Base-by-base conservation (phyloP, 1,284 basidiomycete species). In the Fomes fomentarius region DNA sequence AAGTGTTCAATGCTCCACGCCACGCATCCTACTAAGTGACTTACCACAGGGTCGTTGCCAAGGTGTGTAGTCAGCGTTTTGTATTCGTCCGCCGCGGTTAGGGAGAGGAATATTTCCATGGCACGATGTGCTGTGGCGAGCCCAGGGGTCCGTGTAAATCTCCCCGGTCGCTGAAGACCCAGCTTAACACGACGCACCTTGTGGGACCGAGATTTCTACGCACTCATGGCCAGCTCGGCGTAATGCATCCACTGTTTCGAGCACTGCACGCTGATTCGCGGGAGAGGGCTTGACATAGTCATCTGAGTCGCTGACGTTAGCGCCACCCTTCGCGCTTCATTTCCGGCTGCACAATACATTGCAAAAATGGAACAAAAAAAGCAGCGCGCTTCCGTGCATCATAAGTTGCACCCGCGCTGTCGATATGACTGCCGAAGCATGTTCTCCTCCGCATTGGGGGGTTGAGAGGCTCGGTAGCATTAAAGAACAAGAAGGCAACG, bases 1-100 rank as follows among this genome's bases (percentile, higher is more conserved):
- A 41, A 35, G 34, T 39, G 45, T 15, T 47, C 22, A 47, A 26
- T 25, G 15, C 45, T 12, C 40, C 21, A 7, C 26, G 8, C n/a
- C 44, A 37, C 31, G 11, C 17, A 30, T 33, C 30, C 14, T 19
- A 15, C 21, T 21, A 33, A n/a, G n/a, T 22, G 31, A 56, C 67
- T 43, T 54, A 83, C 91, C 75, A 80, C 78, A 1, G 84, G 83
- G 69, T 96, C 94, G 8, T 81, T 76, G 9, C 84, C 84, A 4
- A 94, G 68, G 57, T 86, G 81, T 30, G 80, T 77, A 12, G 87
- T 73, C 66, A 95, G 76, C 9, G 80, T 86, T 64, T 83, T 77
- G 71, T 91, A 95, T 2, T 89, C 89, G 64, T 95, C 94, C 1
- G 91, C 77, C 1, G 89, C 85, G 0, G 81, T 79, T 22, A 96